Conservation (phyloP, 768 basidiomycete species). For the Termitomyces sp. region DNA sequence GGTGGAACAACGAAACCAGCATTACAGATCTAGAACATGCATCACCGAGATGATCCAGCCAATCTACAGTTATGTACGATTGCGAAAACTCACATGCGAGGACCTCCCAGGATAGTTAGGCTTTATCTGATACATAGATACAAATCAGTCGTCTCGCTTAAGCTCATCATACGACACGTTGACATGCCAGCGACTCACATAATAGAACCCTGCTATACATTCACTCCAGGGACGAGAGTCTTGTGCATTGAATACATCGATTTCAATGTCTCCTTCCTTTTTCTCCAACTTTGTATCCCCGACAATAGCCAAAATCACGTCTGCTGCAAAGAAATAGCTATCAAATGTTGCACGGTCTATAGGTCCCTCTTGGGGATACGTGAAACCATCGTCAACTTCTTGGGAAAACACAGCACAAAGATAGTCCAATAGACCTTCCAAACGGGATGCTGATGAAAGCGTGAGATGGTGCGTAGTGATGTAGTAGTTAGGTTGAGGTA, state of each 20-base stretch:
- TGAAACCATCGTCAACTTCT: slow-evolving; percentile 71
- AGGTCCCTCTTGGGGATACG: slow-evolving; percentile 82
- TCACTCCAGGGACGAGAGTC: slow-evolving; percentile 59
- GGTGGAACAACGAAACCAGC: slow-evolving; percentile 83
- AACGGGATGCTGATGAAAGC: slow-evolving; percentile 30
- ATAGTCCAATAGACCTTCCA: slow-evolving; percentile 55
- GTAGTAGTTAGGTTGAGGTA: slow-evolving; percentile 14
- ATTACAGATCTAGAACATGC: slow-evolving; percentile 67
- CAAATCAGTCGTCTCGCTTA: not conserved
- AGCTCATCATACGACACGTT: not conserved
- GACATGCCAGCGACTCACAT: slow-evolving; percentile 41
- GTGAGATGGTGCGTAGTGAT: slow-evolving; percentile 55
- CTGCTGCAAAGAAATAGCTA: slow-evolving; percentile 74
- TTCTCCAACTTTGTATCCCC: slow-evolving; percentile 20
- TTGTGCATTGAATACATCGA: slow-evolving; percentile 40
- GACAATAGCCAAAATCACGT: slow-evolving; percentile 67
- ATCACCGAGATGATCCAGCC: not conserved
- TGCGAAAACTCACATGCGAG: slow-evolving; percentile 68
- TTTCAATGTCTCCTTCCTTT: slow-evolving; percentile 18
- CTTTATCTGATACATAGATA: slow-evolving; percentile 54
- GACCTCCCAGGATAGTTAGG: slow-evolving; percentile 90
- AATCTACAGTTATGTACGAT: not conserved
- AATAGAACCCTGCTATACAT: slow-evolving; percentile 75
- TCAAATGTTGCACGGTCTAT: slow-evolving; percentile 54
- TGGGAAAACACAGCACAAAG: slow-evolving; percentile 61